Evolutionary conservation across 2,329 filamentous ascomycete species (phyloP).

Genomic region (Clonostachys byssicola): DNA sequence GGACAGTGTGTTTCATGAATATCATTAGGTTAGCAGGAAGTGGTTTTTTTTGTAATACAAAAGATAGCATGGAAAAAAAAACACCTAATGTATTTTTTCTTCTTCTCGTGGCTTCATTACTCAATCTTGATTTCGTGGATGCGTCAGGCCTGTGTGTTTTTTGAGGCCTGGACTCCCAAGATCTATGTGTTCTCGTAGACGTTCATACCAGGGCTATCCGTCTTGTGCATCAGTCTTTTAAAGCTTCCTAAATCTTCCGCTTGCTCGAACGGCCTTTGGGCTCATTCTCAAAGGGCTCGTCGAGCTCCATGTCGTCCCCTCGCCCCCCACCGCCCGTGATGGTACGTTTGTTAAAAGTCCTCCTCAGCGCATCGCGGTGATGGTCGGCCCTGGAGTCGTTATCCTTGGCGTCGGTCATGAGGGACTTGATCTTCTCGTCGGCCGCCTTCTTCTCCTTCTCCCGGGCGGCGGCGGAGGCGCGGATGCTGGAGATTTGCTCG

Average conservation of each 20-base stretch:
- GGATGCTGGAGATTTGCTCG: slow-evolving; percentile 65
- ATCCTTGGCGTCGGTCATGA: slow-evolving; percentile 42
- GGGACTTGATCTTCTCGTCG: slow-evolving; percentile 40
- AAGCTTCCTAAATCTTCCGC: slow-evolving; percentile 53
- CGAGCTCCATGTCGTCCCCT: slow-evolving; percentile 52
- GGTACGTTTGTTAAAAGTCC: neutral
- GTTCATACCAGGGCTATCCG: neutral
- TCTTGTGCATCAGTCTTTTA: slow-evolving; percentile 15
- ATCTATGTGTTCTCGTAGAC: too few relatives aligned
- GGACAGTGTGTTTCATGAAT: too few relatives aligned
- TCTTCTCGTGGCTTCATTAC: too few relatives aligned
- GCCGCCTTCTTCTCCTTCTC: slow-evolving; percentile 44
- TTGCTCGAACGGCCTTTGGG: slow-evolving; percentile 46
- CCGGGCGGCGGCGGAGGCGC: slow-evolving; percentile 48
- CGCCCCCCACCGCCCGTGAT: slow-evolving; percentile 9
- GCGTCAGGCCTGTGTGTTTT: too few relatives aligned
- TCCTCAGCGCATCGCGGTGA: slow-evolving; percentile 6
- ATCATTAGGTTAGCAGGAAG: too few relatives aligned
- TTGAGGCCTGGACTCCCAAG: too few relatives aligned
- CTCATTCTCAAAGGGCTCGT: slow-evolving; percentile 45
- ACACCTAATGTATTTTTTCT: too few relatives aligned
- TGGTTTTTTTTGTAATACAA: too few relatives aligned
- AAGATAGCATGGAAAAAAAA: too few relatives aligned
- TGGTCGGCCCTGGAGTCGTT: slow-evolving; percentile 22
- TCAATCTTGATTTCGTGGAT: too few relatives aligned